A percentile compares a stretch with the other conserved stretches of the same genome.
Evolutionary conservation across 2,329 filamentous ascomycete genomes (phyloP).

Genomic region (Blastomyces emzantsi): DNA sequence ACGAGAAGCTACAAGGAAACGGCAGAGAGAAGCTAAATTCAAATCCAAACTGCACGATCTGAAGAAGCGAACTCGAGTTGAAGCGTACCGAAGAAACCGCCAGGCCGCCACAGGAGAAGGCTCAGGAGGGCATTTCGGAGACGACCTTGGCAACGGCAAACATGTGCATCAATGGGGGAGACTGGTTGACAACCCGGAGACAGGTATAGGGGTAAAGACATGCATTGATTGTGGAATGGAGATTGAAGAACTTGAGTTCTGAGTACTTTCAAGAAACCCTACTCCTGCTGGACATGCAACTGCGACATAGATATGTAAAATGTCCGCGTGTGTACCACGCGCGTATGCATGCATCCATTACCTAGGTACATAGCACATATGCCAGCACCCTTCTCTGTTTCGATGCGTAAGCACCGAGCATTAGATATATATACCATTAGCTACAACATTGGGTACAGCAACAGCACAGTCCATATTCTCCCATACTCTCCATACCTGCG

Average conservation of each 20-base stretch:
- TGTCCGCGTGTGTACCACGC: too few relatives aligned
- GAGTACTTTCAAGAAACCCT: too few relatives aligned
- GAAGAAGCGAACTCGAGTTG: conserved; percentile 87
- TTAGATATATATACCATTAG: too few relatives aligned
- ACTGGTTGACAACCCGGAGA: conserved; percentile 49
- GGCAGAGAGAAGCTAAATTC: conserved; percentile 83
- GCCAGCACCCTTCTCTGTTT: too few relatives aligned
- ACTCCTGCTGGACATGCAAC: too few relatives aligned
- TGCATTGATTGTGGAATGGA: conserved; percentile 60
- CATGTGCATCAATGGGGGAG: conserved; percentile 85
- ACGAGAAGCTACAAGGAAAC: conserved; percentile 70
- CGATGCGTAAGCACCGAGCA: too few relatives aligned
- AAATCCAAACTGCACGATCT: conserved; percentile 78
- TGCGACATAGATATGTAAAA: too few relatives aligned
- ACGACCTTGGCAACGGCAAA: conserved; percentile 57
- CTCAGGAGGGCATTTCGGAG: conserved; percentile 57
- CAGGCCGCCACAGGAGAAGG: conserved; percentile 36
- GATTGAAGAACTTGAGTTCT: conserved; percentile 57
- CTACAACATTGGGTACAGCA: too few relatives aligned
- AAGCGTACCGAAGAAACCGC: conserved; percentile 70
- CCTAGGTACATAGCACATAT: too few relatives aligned
- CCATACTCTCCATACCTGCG: too few relatives aligned
- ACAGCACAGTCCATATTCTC: too few relatives aligned
- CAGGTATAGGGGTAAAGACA: conserved; percentile 57
- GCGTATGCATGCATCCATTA: too few relatives aligned